Percentiles rank a stretch among this genome's conserved stretches.
Evolutionary conservation across 2,329 filamentous ascomycete species (phyloP).

Genomic region (Rhynchosporium graminicola): DNA sequence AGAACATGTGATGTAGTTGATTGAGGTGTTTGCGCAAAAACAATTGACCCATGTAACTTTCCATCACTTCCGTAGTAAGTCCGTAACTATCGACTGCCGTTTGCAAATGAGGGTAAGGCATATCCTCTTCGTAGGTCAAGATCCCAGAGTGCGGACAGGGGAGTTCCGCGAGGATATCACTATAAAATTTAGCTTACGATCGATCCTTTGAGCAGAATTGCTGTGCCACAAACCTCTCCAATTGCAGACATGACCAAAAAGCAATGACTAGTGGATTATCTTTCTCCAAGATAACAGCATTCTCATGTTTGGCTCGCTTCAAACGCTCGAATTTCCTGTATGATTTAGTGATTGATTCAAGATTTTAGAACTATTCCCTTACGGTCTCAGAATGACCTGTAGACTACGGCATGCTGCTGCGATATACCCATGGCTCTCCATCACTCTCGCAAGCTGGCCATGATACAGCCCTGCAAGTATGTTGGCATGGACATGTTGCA

Average conservation of each 20-base stretch:
- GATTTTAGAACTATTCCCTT: conserved; percentile 7
- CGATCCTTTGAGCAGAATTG: background rate
- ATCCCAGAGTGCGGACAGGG: conserved; percentile 61
- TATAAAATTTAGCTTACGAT: conserved; percentile 40
- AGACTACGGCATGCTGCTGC: conserved; percentile 57
- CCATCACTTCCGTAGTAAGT: conserved; percentile 51
- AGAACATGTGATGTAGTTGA: conserved; percentile 53
- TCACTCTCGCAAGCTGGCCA: conserved; percentile 80
- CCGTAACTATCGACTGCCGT: conserved; percentile 47
- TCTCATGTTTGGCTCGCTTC: conserved; percentile 42
- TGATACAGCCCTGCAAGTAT: conserved; percentile 87
- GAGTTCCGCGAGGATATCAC: conserved; percentile 90
- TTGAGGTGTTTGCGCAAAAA: conserved; percentile 67
- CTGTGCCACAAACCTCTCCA: conserved; percentile 69
- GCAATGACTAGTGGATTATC: conserved; percentile 72
- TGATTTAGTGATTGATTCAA: conserved; percentile 13
- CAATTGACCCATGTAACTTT: conserved; percentile 64
- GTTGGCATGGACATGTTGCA: conserved; percentile 82
- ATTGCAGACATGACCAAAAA: conserved; percentile 91
- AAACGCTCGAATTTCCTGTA: conserved; percentile 42
- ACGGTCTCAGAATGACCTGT: conserved; percentile 74
- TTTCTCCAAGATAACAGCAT: conserved; percentile 28
- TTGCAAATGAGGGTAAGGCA: conserved; percentile 65
- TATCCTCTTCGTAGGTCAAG: conserved; percentile 60
- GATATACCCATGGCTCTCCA: conserved; percentile 76